phyloP scores from a whole-genome alignment of 768 basidiomycete species.

The Xerocomellus amylosporus region DNA sequence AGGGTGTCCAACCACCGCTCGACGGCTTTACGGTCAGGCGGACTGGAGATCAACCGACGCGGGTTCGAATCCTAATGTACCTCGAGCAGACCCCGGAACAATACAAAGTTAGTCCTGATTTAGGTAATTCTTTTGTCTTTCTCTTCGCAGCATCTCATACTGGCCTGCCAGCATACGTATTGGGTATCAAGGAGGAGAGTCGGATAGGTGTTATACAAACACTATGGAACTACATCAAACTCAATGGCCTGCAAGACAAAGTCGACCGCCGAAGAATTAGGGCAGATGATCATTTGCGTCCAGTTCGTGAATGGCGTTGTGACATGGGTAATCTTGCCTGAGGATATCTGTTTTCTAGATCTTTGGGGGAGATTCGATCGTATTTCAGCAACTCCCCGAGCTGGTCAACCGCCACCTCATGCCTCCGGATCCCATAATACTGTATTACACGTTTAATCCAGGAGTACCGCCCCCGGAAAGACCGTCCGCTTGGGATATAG shows the following conservation, averaged over 20 bases:
- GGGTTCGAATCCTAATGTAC: conserved; percentile 80
- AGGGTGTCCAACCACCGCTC: conserved; percentile 55
- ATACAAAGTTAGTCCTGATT: conserved; percentile 73
- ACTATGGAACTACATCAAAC: conserved; percentile 91
- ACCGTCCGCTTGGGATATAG: conserved; percentile 80
- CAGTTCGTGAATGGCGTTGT: conserved; percentile 40
- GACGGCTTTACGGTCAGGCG: conserved; percentile 88
- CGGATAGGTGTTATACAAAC: conserved; percentile 77
- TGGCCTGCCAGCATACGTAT: conserved; percentile 46
- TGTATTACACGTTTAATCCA: conserved; percentile 76
- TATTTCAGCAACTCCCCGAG: conserved; percentile 82
- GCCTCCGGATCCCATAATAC: conserved; percentile 74
- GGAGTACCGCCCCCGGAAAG: conserved; percentile 60
- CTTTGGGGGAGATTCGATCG: conserved; percentile 65
- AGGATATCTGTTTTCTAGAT: conserved; percentile 43
- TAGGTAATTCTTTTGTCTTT: conserved; percentile 44
- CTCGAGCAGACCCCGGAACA: conserved; percentile 86
- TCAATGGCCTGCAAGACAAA: conserved; percentile 79
- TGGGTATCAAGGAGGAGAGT: conserved; percentile 84
- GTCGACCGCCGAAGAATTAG: conserved; percentile 68
- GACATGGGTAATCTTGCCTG: neutral
- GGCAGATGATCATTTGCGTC: conserved; percentile 63
- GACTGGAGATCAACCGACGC: conserved; percentile 74
- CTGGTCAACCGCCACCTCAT: conserved; percentile 75
- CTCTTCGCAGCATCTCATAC: conserved; percentile 2